These are phyloP conservation scores for Gastrodia elata DNA, from an alignment of 106 monocot species.

Conservation along the genomic window DNA sequence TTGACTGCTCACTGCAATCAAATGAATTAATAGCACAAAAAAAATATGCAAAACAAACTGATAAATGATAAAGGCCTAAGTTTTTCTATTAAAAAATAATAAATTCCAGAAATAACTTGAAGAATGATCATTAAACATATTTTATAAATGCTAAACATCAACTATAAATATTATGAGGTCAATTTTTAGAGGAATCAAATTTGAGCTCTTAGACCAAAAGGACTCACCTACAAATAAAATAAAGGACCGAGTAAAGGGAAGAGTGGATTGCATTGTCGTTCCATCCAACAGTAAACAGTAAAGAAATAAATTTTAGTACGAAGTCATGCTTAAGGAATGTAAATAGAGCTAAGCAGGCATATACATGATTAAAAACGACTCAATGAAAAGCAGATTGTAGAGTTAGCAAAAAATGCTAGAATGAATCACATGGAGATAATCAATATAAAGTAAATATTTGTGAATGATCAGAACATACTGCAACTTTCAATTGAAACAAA, in stretches of 20 bases:
- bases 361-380: background rate
- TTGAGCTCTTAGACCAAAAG: background rate
- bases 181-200: background rate
- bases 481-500: background rate
- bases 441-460: background rate
- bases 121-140: background rate
- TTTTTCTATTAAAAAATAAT: background rate
- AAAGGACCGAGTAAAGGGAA: background rate
- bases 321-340: background rate
- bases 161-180: background rate
- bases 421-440: background rate
- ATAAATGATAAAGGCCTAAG: background rate
- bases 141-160: background rate
- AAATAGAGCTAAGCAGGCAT: background rate
- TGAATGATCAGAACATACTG: background rate
- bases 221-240: background rate
- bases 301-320: background rate
- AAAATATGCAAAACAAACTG: background rate
- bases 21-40: conserved; percentile 5
- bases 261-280: background rate
- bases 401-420: background rate
- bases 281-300: background rate
- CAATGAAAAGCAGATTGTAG: background rate
- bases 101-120: background rate
- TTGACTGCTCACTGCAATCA: conserved; percentile 37